Evolutionary conservation across 169 alveolate species (phyloP).

Genomic region (Cryptosporidium viatorum): DNA sequence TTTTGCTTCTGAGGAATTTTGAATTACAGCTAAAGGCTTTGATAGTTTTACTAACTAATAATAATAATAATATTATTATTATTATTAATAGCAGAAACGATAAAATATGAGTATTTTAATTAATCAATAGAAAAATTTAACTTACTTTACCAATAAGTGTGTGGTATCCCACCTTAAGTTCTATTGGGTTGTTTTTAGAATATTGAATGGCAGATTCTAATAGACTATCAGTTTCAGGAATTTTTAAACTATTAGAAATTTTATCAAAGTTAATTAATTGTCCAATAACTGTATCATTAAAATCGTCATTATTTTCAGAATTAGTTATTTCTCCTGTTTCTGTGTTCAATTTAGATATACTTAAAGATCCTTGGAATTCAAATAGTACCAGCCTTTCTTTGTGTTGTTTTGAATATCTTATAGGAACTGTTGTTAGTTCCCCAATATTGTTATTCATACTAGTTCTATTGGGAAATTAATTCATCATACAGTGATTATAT

Average conservation of each 20-base stretch:
- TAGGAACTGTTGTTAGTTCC: background rate
- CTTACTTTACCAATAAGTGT: constrained; percentile 57
- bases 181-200: constrained; percentile 41
- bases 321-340: constrained; percentile 37
- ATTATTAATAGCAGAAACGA: background rate
- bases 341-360: constrained; percentile 30
- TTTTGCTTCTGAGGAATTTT: background rate
- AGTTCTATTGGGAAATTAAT: background rate
- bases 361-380: constrained; percentile 56
- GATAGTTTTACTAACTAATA: constrained; percentile 27
- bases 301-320: constrained; percentile 32
- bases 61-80: too few relatives aligned
- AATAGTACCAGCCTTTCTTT: constrained; percentile 11
- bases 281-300: constrained; percentile 13
- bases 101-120: background rate
- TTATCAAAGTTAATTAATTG: constrained; percentile 23
- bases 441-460: background rate
- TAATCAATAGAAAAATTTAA: background rate
- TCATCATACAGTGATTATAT: background rate
- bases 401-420: background rate
- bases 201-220: background rate
- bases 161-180: constrained; percentile 41
- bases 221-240: background rate
- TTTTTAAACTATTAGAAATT: background rate
- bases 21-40: constrained; percentile 53